phyloP scores from a whole-genome alignment of 2,329 filamentous ascomycete genomes.

The Magnaporthiopsis poae region DNA sequence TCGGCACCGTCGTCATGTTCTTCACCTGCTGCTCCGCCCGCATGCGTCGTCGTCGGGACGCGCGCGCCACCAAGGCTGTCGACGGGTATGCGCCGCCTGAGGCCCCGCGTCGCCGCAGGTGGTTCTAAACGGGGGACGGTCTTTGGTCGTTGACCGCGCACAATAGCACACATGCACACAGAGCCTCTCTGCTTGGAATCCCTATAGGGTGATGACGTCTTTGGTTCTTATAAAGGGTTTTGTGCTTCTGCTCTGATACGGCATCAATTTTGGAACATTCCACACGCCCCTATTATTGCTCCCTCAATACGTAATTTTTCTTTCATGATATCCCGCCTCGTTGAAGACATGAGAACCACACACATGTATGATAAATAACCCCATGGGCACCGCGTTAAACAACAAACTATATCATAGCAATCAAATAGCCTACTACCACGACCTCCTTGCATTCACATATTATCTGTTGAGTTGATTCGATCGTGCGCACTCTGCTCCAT shows the following conservation, averaged over 20 bases:
- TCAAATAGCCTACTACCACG: too few species aligned
- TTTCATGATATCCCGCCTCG: background rate
- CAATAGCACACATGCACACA: too few species aligned
- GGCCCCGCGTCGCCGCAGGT: conserved; percentile 14
- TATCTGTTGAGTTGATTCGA: too few species aligned
- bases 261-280: background rate
- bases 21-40: conserved; percentile 50
- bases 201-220: too few species aligned
- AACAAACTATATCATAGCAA: background rate
- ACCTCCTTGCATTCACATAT: too few species aligned
- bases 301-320: background rate
- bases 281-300: background rate
- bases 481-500: too few species aligned
- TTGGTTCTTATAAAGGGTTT: background rate
- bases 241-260: background rate
- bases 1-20: conserved; percentile 48
- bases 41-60: conserved; percentile 28
- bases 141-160: too few species aligned
- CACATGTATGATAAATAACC: background rate
- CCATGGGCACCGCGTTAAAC: too few species aligned
- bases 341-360: background rate
- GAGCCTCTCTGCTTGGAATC: too few species aligned
- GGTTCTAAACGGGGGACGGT: conserved; percentile 9
- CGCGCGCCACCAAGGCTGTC: conserved; percentile 17
- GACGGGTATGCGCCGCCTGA: conserved; percentile 17